Evolutionary conservation across 75 land plant genomes (phyloP), one percentile per base, ranked within the genome.

Genomic region (Cupressus sempervirens): DNA sequence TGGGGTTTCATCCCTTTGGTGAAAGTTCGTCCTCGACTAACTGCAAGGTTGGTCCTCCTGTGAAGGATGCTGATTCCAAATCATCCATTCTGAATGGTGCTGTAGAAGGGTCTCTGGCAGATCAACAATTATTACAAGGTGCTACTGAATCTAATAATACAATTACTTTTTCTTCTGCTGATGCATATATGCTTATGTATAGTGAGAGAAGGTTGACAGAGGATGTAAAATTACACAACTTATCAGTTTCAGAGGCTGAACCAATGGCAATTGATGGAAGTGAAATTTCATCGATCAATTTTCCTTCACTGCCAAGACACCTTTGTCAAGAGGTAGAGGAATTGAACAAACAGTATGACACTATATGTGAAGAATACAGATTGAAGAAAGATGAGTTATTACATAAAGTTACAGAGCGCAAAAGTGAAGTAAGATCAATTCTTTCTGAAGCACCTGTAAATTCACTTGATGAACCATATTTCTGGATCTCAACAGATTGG

Each of bases 181-280:
- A 98, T 93, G 96, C 97, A 29, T 98, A 98, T 56, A 94, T 98
- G 98, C 86, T 98, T 84, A 96, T 94, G 95, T 98, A 96, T 85
- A 92, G 67, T 67, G 85, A 87, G 16, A 84, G 89, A 73, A 74
- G 40, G 40, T n/a, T n/a, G 23, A 82, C 87, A 30, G 79, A 40
- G 20, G 79, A 76, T 82, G 70, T 16, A 67, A 45, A 79, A 45
- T 45, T n/a, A 79, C 45, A 1, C 81, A 82, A 56, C 13, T 76
- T 36, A 29, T 65, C 7, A 34, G 77, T 20, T 40, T 40, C 48
- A 30, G 40, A 10, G 40, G 10, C 26, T 52, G 74, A 70, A 6
- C 30, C 23, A 36, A 84, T 80, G 70, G 85, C 88, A 83, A 82
- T 40, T 7, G 87, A 83, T 68, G 72, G 58, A 79, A 72, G 83